These are phyloP conservation scores for Scheffersomyces quercinus DNA, from an alignment of 1,139 yeast genomes.

Conservation along the genomic window DNA sequence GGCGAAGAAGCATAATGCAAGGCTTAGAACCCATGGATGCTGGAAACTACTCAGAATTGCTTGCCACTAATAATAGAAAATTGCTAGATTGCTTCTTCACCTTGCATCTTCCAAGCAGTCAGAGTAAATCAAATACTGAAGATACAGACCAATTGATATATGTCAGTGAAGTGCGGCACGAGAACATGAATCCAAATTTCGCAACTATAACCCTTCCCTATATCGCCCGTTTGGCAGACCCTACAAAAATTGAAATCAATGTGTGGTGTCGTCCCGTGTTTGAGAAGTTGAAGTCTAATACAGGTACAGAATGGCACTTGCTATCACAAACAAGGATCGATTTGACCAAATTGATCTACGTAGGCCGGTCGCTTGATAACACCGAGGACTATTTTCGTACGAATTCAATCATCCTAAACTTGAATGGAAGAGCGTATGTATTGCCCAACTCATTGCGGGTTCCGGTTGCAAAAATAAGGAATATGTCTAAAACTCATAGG, in stretches of 20 bases:
- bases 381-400: slow-evolving; percentile 20
- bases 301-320: slow-evolving; percentile 5
- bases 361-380: slow-evolving; percentile 12
- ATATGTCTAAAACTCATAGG: not conserved
- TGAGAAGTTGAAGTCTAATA: not conserved
- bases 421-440: slow-evolving; percentile 26
- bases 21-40: slow-evolving; percentile 12
- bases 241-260: slow-evolving; percentile 18
- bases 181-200: slow-evolving; percentile 32
- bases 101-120: slow-evolving; percentile 19
- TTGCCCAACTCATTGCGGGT: slow-evolving; percentile 13
- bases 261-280: slow-evolving; percentile 22
- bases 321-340: slow-evolving; percentile 22
- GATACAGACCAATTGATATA: slow-evolving; percentile 23
- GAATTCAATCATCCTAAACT: slow-evolving; percentile 27
- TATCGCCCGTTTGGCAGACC: slow-evolving; percentile 3
- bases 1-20: slow-evolving; percentile 12
- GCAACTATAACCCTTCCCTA: slow-evolving; percentile 28
- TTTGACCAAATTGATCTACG: slow-evolving; percentile 16
- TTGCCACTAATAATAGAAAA: slow-evolving; percentile 10
- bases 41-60: slow-evolving; percentile 12
- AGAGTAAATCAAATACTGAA: slow-evolving; percentile 2
- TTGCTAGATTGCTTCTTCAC: slow-evolving; percentile 31
- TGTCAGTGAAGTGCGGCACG: slow-evolving; percentile 34
- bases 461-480: slow-evolving; percentile 4